A percentile compares a stretch with the other conserved stretches of the same genome.
phyloP scores from a whole-genome alignment of 2,329 filamentous ascomycete species.

The Colletotrichum orchidophilum region DNA sequence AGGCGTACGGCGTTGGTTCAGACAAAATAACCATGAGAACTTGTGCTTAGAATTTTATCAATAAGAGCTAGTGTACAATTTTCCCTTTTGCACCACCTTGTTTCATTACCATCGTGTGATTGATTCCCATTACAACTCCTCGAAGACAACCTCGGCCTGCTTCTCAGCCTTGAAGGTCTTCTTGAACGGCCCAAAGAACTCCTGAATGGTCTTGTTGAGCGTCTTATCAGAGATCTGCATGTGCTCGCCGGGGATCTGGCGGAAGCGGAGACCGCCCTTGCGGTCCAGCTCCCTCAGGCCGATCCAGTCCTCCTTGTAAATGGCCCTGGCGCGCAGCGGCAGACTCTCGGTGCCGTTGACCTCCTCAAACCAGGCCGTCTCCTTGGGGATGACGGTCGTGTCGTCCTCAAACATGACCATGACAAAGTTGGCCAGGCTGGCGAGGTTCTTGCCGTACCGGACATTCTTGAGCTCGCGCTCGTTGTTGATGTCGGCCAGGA shows the following conservation, averaged over 20 bases:
- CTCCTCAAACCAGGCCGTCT: conserved; percentile 91
- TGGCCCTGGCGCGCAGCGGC: conserved; percentile 70
- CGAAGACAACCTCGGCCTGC: conserved; percentile 36
- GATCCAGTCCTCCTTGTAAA: conserved; percentile 95
- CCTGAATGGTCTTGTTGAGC: conserved; percentile 71
- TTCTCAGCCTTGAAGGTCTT: conserved; percentile 45
- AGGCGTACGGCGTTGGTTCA: conserved; percentile 36
- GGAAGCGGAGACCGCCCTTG: conserved; percentile 81
- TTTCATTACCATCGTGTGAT: neutral
- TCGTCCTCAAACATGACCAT: conserved; percentile 94
- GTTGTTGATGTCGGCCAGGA: conserved; percentile 96
- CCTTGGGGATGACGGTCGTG: conserved; percentile 85
- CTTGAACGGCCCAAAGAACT: conserved; percentile 69
- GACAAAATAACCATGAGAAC: conserved; percentile 27
- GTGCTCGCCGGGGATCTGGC: conserved; percentile 78
- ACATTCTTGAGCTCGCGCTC: conserved; percentile 80
- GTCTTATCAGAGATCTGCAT: conserved; percentile 79
- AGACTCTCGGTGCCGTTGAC: conserved; percentile 77
- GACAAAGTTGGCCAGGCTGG: conserved; percentile 77
- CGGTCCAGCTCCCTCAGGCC: conserved; percentile 82
- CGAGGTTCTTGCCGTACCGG: conserved; percentile 77
- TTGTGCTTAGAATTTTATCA: conserved; percentile 16
- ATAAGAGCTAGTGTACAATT: conserved; percentile 30
- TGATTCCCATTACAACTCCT: conserved; percentile 47
- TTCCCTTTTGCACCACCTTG: conserved; percentile 2